Base-by-base conservation (phyloP, 768 basidiomycete genomes). In the Boletus rufocinnamomeus region DNA sequence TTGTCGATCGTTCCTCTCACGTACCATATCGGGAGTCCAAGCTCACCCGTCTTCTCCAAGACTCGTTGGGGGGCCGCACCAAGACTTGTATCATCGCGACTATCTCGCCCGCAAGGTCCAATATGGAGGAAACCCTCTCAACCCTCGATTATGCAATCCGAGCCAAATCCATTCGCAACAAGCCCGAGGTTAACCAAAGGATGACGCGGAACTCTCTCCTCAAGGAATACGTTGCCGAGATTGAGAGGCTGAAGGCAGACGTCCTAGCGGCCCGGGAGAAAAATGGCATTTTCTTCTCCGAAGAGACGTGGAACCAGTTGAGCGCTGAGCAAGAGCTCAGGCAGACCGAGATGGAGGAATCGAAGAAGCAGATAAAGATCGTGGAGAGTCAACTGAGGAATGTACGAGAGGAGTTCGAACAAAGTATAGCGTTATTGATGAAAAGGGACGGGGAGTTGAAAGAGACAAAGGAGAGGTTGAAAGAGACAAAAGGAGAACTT, bases 61-160 rank as follows among this genome's bases (percentile, higher is more conserved):
- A 99, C 75, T 99, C 97, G n/a, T 81, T 99, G 6, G 97, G 97
- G 7, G 97, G 97, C 0, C 84, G 87, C 34, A 99, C 97, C 7
- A 98, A 98, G 76, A 99, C 97, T 0, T 96, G 94, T 66, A 94
- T 99, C 69, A 91, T 99, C 61, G 97, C 95, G 0, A 98, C 97
- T 7, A 85, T 98, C 66, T 96, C 94, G 10, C 96, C 97, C 1
- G 91, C 93, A 6, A 86, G 92, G 25, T 91, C 87, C 27, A 98
- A 96, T 69, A 83, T 96, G 77, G 97, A 99, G 73, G 97, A 98
- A 74, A 98, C 97, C 0, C 83, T 97, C 21, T 97, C 95, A 3
- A 99, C 97, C 0, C 87, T 99, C 45, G 95, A 98, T 72, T 99
- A 99, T 66, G 96, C 97, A 32, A 83, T 93, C 47, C 87, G 93